Conservation (phyloP, 208 protist species). For the Trypanosoma boissoni region DNA sequence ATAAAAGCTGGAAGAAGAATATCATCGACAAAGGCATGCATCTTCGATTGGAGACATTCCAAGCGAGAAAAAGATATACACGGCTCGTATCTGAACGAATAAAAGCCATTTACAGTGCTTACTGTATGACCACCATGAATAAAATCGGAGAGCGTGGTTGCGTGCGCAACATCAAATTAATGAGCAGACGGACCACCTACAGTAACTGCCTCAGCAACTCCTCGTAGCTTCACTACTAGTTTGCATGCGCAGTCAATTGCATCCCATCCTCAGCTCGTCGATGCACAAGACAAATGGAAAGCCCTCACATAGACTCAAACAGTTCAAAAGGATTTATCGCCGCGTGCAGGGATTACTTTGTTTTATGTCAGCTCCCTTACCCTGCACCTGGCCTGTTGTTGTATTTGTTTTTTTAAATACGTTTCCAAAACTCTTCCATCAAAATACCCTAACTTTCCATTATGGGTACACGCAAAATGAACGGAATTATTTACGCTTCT, state of each 20-base stretch:
- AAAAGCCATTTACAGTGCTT: conserved; percentile 44
- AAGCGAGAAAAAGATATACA: conserved; percentile 26
- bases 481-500: conserved; percentile 40
- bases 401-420: conserved; percentile 24
- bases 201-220: conserved; percentile 39
- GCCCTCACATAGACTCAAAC: conserved; percentile 34
- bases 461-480: conserved; percentile 49
- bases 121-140: conserved; percentile 52
- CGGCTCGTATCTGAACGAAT: conserved; percentile 45
- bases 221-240: conserved; percentile 45
- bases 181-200: conserved; percentile 2
- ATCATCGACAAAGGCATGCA: conserved; percentile 25
- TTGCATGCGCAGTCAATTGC: conserved; percentile 49
- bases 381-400: conserved; percentile 46
- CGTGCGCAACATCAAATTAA: conserved; percentile 26
- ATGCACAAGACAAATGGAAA: conserved; percentile 32
- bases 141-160: conserved; percentile 49
- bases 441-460: conserved; percentile 50
- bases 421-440: conserved; percentile 34
- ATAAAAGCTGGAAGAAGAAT: conserved; percentile 44
- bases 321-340: conserved; percentile 35
- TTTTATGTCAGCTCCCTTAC: conserved; percentile 56
- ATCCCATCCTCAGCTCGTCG: conserved; percentile 49
- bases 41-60: conserved; percentile 34
- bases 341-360: conserved; percentile 52